These are phyloP conservation scores for Globisporangium recalcitrans DNA, from an alignment of 352 stramenopile species.

Conservation along the genomic window DNA sequence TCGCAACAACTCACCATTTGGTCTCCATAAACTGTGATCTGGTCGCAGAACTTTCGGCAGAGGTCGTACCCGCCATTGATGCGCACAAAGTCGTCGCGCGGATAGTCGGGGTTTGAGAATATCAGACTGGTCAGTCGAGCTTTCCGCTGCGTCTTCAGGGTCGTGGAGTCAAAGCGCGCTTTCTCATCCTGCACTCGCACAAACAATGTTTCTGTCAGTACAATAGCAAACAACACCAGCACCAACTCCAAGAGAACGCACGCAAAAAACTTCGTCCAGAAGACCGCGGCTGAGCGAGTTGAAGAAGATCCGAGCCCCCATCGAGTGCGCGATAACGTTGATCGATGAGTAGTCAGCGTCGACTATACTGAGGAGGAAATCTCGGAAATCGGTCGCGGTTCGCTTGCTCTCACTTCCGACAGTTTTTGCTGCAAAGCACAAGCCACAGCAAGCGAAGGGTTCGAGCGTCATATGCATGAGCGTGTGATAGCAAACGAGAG, in stretches of 20 bases:
- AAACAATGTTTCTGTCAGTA: background rate
- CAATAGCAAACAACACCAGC: background rate
- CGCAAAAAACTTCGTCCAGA: conserved; percentile 25
- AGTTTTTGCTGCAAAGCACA: conserved; percentile 16
- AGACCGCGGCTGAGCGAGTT: conserved; percentile 13
- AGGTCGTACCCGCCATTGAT: conserved; percentile 48
- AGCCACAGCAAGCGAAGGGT: background rate
- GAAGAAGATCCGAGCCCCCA: conserved; percentile 38
- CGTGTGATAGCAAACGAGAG: background rate
- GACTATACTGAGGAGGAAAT: conserved; percentile 27
- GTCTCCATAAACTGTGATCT: conserved; percentile 78
- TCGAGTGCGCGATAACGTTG: conserved; percentile 35
- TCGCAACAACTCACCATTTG: conserved; percentile 29
- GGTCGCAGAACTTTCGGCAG: conserved; percentile 45
- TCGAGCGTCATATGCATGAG: background rate
- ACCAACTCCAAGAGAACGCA: conserved; percentile 6
- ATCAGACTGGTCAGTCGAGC: conserved; percentile 48
- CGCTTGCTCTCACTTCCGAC: conserved; percentile 25
- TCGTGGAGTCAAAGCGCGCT: background rate
- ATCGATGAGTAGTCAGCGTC: conserved; percentile 33
- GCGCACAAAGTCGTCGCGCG: conserved; percentile 54
- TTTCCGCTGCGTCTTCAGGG: background rate
- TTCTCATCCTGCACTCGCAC: background rate
- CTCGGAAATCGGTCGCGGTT: conserved; percentile 25
- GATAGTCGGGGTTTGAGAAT: conserved; percentile 79